A percentile compares a stretch with the other conserved stretches of the same genome.
Conservation (phyloP, 2,329 filamentous ascomycete genomes). For the Botryotinia globosa region DNA sequence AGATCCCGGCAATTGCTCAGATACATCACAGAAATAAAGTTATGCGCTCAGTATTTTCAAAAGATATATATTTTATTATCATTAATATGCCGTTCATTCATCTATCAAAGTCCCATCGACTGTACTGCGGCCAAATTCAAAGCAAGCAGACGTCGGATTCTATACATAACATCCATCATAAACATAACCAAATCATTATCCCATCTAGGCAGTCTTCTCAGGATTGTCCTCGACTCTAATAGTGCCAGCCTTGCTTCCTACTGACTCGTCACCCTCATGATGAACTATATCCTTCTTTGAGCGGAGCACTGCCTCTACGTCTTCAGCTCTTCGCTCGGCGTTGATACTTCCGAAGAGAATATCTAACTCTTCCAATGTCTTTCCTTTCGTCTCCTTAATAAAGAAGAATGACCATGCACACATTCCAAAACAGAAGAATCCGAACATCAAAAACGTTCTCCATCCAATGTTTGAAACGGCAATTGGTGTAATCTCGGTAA, state of each 20-base stretch:
- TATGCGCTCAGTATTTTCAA: neutral
- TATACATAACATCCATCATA: neutral
- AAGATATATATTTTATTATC: neutral
- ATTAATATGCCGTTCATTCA: neutral
- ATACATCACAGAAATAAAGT: neutral
- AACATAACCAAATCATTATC: conserved; percentile 5
- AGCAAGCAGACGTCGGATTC: neutral
- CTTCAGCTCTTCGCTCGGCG: conserved; percentile 17
- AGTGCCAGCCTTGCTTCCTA: conserved; percentile 3
- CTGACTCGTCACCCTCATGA: conserved; percentile 1
- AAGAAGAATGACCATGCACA: conserved; percentile 48
- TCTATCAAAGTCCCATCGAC: neutral
- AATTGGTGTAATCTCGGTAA: conserved; percentile 48
- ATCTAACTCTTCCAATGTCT: conserved; percentile 59
- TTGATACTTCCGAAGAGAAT: conserved; percentile 28
- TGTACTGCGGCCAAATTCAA: neutral
- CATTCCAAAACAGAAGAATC: conserved; percentile 45
- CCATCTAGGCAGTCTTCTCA: conserved; percentile 1
- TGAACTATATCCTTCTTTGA: conserved; percentile 20
- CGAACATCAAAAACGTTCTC: conserved; percentile 49
- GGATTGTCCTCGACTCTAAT: neutral
- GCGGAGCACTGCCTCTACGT: conserved; percentile 23
- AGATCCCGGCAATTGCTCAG: neutral
- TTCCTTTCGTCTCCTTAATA: conserved; percentile 66
- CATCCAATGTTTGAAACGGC: conserved; percentile 49